phyloP scores from a whole-genome alignment of 2,329 filamentous ascomycete genomes.

The Rhinocladiella similis region DNA sequence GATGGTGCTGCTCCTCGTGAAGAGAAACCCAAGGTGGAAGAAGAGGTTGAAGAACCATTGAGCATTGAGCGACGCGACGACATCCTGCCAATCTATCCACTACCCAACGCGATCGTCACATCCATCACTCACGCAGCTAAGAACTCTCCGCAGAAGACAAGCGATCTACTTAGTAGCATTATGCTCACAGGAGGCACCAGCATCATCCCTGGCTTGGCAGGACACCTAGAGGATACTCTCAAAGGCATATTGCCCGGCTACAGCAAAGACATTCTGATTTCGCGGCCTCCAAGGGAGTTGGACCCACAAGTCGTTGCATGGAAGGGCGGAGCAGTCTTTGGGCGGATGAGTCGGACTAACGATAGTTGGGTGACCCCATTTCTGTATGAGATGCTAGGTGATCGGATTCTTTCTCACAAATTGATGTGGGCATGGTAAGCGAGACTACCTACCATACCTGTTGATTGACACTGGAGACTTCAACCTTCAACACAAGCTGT shows the following conservation, averaged over 20 bases:
- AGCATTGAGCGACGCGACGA: conserved; percentile 68
- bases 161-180: conserved; percentile 84
- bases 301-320: conserved; percentile 96
- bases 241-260: conserved; percentile 63
- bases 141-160: conserved; percentile 87
- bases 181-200: conserved; percentile 87
- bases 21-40: conserved; percentile 21
- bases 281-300: conserved; percentile 79
- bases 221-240: conserved; percentile 79
- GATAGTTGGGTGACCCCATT: conserved; percentile 89
- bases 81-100: conserved; percentile 76
- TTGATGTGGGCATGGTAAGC: conserved; percentile 60
- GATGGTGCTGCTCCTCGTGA: conserved; percentile 12
- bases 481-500: too few relatives aligned
- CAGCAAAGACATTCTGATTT: conserved; percentile 67
- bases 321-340: conserved; percentile 98
- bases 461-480: neutral
- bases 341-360: conserved; percentile 79
- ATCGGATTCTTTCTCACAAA: conserved; percentile 82
- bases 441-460: neutral
- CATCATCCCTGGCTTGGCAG: conserved; percentile 76
- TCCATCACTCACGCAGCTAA: conserved; percentile 84
- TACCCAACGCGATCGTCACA: conserved; percentile 87
- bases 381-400: conserved; percentile 85
- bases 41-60: conserved; percentile 37